A percentile compares a stretch with the other conserved stretches of the same genome.
Conservation (phyloP, 306 rosid genomes). For the Mimosa bimucronata region DNA sequence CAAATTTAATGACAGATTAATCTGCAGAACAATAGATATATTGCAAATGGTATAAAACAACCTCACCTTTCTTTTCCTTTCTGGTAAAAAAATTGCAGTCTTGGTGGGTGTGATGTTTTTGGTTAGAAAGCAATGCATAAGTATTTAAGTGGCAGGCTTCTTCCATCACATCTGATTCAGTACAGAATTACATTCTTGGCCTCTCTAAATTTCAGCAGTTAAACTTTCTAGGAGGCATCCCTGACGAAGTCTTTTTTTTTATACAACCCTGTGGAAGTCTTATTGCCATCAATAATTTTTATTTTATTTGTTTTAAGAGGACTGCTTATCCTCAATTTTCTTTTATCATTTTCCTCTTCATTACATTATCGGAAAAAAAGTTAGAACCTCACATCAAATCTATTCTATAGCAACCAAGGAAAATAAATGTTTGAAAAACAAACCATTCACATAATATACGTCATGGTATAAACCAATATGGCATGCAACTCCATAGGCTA, state of each 20-base stretch:
- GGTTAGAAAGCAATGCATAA: background rate
- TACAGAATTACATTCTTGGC: background rate
- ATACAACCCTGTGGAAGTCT: background rate
- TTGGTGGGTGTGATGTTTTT: background rate
- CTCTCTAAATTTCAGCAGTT: background rate
- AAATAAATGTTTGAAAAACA: constrained; percentile 16
- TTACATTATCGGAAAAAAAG: background rate
- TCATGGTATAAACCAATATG: constrained; percentile 30
- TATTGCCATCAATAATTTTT: background rate
- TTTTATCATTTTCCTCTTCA: background rate
- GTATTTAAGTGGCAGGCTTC: background rate
- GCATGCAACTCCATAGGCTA: background rate
- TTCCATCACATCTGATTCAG: background rate
- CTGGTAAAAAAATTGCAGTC: background rate
- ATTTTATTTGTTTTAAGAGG: background rate
- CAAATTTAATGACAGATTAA: background rate
- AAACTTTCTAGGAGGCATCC: background rate
- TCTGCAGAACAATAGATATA: background rate
- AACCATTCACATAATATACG: constrained; percentile 4
- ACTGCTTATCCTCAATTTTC: background rate
- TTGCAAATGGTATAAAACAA: too few species aligned
- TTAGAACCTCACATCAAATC: constrained; percentile 1
- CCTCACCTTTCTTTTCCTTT: background rate
- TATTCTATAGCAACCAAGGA: constrained; percentile 10
- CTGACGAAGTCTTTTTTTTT: background rate